Conservation (phyloP, 345 rosid species). For the Bruguiera sexangula region DNA sequence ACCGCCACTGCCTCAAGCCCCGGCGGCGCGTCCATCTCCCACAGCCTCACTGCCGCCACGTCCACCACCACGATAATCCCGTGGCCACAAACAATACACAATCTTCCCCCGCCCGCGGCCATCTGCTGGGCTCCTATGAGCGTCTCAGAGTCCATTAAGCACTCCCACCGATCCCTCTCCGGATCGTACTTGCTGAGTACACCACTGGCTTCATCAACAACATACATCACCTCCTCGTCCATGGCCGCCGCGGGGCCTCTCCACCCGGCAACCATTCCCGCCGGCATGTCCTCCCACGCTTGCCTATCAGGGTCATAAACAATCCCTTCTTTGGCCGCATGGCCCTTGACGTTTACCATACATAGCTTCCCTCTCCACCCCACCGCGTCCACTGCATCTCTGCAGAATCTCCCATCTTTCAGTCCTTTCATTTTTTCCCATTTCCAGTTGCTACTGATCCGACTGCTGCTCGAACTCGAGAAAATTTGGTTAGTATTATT, state of each 20-base stretch:
- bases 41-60: constrained; percentile 26
- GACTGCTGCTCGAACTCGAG: not conserved
- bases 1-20: constrained; percentile 30
- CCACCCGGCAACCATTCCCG: constrained; percentile 52
- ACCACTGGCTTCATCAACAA: constrained; percentile 39
- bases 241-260: constrained; percentile 50
- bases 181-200: constrained; percentile 33
- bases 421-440: constrained; percentile 36
- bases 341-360: constrained; percentile 48
- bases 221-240: constrained; percentile 45
- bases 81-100: constrained; percentile 31
- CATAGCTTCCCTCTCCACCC: constrained; percentile 52
- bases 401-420: constrained; percentile 38
- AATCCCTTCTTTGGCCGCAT: constrained; percentile 35
- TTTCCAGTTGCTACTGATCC: constrained; percentile 8
- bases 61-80: constrained; percentile 42
- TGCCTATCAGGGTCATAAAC: constrained; percentile 33
- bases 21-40: constrained; percentile 32
- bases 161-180: constrained; percentile 37
- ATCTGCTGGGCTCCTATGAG: constrained; percentile 41
- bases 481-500: not conserved
- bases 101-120: constrained; percentile 41
- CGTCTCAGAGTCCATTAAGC: constrained; percentile 18
- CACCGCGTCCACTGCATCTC: constrained; percentile 50
- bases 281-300: constrained; percentile 41